Evolutionary conservation across 2,329 filamentous ascomycete species (phyloP), one percentile per base, ranked within the genome.

Genomic region (Lecanoromycetidae sp.): DNA sequence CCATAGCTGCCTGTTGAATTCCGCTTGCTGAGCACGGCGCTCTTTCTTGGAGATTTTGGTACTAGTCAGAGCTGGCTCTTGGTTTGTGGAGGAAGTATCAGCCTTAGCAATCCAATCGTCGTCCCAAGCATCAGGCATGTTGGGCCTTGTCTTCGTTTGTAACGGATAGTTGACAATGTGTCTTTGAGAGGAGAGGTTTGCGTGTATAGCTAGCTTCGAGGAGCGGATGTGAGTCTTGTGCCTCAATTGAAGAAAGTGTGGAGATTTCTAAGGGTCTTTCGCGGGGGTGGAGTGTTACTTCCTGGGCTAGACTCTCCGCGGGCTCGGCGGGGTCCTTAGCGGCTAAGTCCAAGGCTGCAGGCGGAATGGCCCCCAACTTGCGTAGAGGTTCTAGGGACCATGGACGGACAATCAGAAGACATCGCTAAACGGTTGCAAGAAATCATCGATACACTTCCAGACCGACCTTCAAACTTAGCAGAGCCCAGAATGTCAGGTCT

Each of bases 1-100:
- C 90, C 90, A 95, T 47, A 95, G 67, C 63, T 84, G 83, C 58
- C 81, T 79, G 62, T 95, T 94, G 44, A 81, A 75, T 62, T 94
- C 87, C 23, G 76, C 78, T 62, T 96, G 90, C 61, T 82, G 77
- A 10, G 84, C 85, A 52, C 84, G 72, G 34, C 82, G 79, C 65
- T 95, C 83, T 3, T 84, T 79, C 60, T 84, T 87, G 54, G 77
- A 80, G 50, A 87, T 62, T 56, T 76, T 78, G 19, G 65, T 63
- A 60, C 51, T 63, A 58, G n/a, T 63, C 55, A 46, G 44, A 9
- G 47, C n/a, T 40, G 52, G 26, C 10, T 47, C 34, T 27, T 45
- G 13, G 8, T 41, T 30, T n/a, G 34, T 25, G 7, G 46, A 27
- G 35, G 47, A 36, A 13, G 37, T 33, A 37, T 43, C 87, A 48